These are phyloP conservation scores for Saccharomyces cerevisiae DNA, from an alignment of 805 yeast genomes.

Conservation along the genomic window DNA sequence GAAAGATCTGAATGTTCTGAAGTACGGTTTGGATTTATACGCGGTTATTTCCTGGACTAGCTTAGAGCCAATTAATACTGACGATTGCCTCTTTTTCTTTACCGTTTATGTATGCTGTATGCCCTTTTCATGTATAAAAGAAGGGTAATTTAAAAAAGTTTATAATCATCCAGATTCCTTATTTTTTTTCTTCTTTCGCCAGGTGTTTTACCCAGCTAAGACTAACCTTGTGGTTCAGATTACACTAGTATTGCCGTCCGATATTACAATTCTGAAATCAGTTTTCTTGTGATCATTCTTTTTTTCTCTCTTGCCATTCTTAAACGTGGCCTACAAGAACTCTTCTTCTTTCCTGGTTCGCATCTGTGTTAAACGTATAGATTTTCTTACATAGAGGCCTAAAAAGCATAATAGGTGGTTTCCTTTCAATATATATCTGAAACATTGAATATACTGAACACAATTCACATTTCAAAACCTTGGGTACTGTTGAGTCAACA, in stretches of 20 bases:
- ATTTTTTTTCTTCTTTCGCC: background rate
- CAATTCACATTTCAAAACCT: background rate
- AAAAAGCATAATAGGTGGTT: background rate
- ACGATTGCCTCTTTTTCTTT: background rate
- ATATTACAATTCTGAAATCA: background rate
- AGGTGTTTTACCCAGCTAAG: background rate
- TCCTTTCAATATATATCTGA: background rate
- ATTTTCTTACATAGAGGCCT: background rate
- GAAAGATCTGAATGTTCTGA: background rate
- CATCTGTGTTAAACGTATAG: background rate
- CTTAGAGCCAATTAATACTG: background rate
- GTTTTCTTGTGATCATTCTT: background rate
- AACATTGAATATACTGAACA: background rate
- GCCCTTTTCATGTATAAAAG: background rate
- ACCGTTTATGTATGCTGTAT: background rate
- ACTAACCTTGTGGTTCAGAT: background rate
- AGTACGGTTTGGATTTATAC: background rate
- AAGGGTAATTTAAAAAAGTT: background rate
- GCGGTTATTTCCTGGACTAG: background rate
- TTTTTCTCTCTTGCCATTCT: background rate
- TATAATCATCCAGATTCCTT: background rate
- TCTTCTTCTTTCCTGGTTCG: background rate
- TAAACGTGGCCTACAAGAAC: background rate
- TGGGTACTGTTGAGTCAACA: background rate
- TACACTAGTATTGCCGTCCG: background rate